A percentile compares a stretch with the other conserved stretches of the same genome.
These are phyloP conservation scores for Euphorbia celastroides DNA, from an alignment of 441 rosid genomes.

Conservation along the genomic window DNA sequence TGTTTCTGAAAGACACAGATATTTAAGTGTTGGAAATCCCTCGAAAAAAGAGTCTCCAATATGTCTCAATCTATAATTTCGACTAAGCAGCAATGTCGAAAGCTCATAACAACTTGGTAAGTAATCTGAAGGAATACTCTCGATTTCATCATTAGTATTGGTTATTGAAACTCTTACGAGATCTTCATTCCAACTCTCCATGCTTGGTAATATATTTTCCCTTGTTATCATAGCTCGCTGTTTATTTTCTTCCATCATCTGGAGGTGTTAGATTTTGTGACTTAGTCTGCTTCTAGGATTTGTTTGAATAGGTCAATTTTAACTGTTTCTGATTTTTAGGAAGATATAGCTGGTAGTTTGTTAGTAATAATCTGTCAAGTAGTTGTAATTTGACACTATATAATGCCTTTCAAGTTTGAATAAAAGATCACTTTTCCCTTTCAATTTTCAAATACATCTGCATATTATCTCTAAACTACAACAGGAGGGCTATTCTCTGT, in stretches of 20 bases:
- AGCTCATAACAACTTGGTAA: constrained; percentile 15
- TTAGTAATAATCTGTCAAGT: no score
- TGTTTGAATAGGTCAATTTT: no score
- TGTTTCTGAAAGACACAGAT: constrained; percentile 16
- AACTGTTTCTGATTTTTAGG: no score
- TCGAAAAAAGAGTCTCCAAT: constrained; percentile 18
- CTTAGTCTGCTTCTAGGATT: no score
- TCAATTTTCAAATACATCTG: no score
- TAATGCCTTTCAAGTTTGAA: no score
- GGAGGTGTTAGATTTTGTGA: no score
- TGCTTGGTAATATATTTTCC: constrained; percentile 3
- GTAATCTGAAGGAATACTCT: not conserved
- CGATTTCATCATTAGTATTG: not conserved
- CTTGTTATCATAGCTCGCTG: constrained; percentile 11
- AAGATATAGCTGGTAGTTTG: no score
- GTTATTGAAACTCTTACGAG: constrained; percentile 18
- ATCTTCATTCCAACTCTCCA: constrained; percentile 18
- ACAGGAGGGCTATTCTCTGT: not conserved
- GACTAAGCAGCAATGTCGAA: constrained; percentile 7
- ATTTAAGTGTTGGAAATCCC: constrained; percentile 11
- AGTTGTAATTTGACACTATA: no score
- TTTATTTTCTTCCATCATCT: not conserved
- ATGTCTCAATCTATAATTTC: not conserved
- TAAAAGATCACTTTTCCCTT: no score
- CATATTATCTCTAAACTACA: no score